Percentiles rank a stretch among this genome's conserved stretches.
phyloP scores from a whole-genome alignment of 345 rosid genomes.

The Moricandia moricandioides region DNA sequence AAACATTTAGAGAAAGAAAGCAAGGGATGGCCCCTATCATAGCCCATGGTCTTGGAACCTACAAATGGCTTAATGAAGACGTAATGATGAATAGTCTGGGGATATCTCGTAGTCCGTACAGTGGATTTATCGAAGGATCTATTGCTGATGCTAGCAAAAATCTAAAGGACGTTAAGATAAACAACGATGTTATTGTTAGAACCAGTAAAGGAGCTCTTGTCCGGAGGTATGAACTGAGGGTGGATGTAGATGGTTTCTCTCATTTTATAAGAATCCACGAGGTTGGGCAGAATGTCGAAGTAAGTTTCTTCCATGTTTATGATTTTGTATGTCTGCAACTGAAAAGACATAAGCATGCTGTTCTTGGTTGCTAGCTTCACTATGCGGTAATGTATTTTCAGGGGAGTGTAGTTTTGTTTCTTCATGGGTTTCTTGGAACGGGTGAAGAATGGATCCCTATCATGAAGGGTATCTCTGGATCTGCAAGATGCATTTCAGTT shows the following conservation, averaged over 20 bases:
- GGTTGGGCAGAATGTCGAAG: conserved; percentile 46
- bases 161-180: conserved; percentile 58
- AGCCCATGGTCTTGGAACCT: conserved; percentile 96
- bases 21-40: conserved; percentile 40
- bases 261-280: conserved; percentile 53
- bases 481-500: conserved; percentile 76
- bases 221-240: conserved; percentile 43
- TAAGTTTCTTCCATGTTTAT: conserved; percentile 38
- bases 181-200: conserved; percentile 43
- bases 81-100: conserved; percentile 53
- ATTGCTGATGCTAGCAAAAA: conserved; percentile 47
- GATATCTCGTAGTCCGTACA: conserved; percentile 45
- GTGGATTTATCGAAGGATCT: conserved; percentile 64
- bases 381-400: conserved; percentile 36
- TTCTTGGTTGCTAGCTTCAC: conserved; percentile 10
- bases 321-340: conserved; percentile 6
- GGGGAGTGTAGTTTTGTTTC: conserved; percentile 61
- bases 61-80: conserved; percentile 80
- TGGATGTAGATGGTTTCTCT: conserved; percentile 52
- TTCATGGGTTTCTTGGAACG: conserved; percentile 92
- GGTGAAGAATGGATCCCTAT: conserved; percentile 88
- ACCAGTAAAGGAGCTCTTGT: conserved; percentile 47
- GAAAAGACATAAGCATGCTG: neutral
- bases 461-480: conserved; percentile 73
- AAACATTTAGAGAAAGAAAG: conserved; percentile 40